Evolutionary conservation across 2,329 filamentous ascomycete genomes (phyloP).

Genomic region (Chrysosporium queenslandicum): DNA sequence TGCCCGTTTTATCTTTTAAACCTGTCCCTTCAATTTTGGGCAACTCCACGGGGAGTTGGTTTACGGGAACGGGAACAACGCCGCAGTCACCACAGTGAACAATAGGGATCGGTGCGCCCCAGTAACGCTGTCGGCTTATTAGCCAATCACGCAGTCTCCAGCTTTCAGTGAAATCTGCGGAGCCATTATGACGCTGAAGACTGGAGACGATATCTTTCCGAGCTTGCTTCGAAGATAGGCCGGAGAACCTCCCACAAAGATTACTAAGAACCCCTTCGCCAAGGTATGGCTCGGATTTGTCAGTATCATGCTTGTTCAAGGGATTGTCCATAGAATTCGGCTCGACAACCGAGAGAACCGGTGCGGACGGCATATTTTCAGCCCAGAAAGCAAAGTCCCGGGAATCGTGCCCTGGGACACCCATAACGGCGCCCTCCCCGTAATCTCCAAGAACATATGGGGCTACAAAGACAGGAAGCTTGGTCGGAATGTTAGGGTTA

Average conservation of each 20-base stretch:
- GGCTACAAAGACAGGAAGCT: slow-evolving; percentile 66
- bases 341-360: slow-evolving; percentile 53
- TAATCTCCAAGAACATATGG: slow-evolving; percentile 80
- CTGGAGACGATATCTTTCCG: slow-evolving; percentile 49
- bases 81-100: slow-evolving; percentile 71
- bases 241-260: slow-evolving; percentile 55
- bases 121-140: slow-evolving; percentile 84
- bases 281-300: slow-evolving; percentile 43
- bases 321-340: slow-evolving; percentile 35
- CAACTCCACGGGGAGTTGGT: slow-evolving; percentile 65
- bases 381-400: slow-evolving; percentile 74
- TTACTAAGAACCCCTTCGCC: slow-evolving; percentile 58
- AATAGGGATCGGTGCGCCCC: slow-evolving; percentile 84
- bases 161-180: slow-evolving; percentile 56
- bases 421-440: slow-evolving; percentile 83
- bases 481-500: slow-evolving; percentile 32
- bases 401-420: slow-evolving; percentile 73
- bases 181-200: slow-evolving; percentile 41
- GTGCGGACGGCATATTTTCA: slow-evolving; percentile 52
- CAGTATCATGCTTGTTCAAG: slow-evolving; percentile 19
- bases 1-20: slow-evolving; percentile 60
- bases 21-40: slow-evolving; percentile 61
- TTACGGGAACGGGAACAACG: slow-evolving; percentile 63
- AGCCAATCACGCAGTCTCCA: slow-evolving; percentile 85
- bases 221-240: slow-evolving; percentile 53